Conservation (phyloP, 352 stramenopile species). For the Pythium graminicola region DNA sequence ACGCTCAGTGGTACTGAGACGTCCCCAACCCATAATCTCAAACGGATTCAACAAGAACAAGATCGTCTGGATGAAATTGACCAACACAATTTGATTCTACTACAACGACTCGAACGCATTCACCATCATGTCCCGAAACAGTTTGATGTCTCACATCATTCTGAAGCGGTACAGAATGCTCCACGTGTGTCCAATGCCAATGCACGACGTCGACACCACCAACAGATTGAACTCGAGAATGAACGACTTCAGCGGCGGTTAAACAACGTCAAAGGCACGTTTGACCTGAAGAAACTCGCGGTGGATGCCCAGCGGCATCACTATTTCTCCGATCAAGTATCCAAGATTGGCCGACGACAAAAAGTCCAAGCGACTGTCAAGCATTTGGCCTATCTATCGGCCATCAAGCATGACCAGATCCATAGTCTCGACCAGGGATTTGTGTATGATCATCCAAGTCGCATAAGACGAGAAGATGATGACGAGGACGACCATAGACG, state of each 20-base stretch:
- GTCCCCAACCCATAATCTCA: conserved; percentile 39
- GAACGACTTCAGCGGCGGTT: conserved; percentile 35
- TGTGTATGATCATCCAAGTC: conserved; percentile 8
- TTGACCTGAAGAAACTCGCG: conserved; percentile 44
- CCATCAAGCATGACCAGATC: not conserved
- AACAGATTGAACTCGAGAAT: conserved; percentile 48
- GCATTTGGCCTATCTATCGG: conserved; percentile 10
- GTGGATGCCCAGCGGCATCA: conserved; percentile 35
- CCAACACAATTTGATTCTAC: conserved; percentile 42
- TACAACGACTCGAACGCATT: conserved; percentile 47
- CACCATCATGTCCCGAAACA: conserved; percentile 47
- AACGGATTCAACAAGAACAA: conserved; percentile 50
- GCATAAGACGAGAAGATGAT: not conserved
- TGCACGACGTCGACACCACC: conserved; percentile 30
- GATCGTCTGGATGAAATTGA: conserved; percentile 44
- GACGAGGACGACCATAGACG: not conserved
- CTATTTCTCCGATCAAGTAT: conserved; percentile 52
- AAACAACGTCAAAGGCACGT: conserved; percentile 31
- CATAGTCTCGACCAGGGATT: conserved; percentile 9
- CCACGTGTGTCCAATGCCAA: conserved; percentile 31
- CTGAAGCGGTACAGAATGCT: conserved; percentile 32
- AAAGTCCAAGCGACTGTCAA: conserved; percentile 38
- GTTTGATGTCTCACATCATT: conserved; percentile 56
- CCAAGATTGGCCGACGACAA: conserved; percentile 37
- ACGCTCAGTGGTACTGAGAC: conserved; percentile 21